Percentiles rank a stretch among this genome's conserved stretches.
Evolutionary conservation across 176 grass and related monocot species (phyloP).

Genomic region (Cenchrus purpureus): DNA sequence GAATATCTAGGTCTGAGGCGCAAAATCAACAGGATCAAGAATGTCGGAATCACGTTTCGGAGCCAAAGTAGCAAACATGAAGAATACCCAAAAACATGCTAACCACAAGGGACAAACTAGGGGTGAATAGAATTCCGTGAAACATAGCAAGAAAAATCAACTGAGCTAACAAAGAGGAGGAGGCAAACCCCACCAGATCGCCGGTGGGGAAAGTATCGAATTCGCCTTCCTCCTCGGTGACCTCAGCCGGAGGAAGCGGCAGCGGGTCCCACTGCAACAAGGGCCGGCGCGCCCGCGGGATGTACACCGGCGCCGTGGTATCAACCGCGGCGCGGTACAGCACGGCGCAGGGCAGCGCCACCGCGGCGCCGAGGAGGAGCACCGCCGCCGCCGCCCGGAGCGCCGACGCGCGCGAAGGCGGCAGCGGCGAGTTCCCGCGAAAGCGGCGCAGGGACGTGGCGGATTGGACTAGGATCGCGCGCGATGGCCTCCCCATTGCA

Average conservation of each 20-base stretch:
- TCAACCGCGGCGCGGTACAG: constrained; percentile 46
- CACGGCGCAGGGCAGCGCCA: constrained; percentile 52
- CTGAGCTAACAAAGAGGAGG: not conserved
- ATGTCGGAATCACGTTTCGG: not conserved
- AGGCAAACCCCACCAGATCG: constrained; percentile 43
- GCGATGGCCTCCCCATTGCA: constrained; percentile 40
- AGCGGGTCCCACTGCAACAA: not conserved
- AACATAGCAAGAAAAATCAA: not conserved
- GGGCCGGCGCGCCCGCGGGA: not conserved
- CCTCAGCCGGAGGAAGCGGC: not conserved
- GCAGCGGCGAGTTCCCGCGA: not conserved
- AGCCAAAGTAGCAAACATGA: not conserved
- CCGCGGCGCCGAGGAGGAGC: constrained; percentile 45
- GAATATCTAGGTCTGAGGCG: not conserved
- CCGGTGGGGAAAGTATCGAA: not conserved
- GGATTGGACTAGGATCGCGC: not conserved
- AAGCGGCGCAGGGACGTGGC: constrained; percentile 11
- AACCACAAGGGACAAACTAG: not conserved
- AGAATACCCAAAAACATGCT: not conserved
- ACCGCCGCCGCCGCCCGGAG: constrained; percentile 16
- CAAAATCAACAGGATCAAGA: not conserved
- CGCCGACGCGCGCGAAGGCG: not conserved
- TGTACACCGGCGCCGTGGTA: not conserved
- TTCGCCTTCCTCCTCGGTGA: constrained; percentile 27
- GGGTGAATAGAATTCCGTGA: not conserved